A percentile compares a stretch with the other conserved stretches of the same genome.
Evolutionary conservation across 441 rosid genomes (phyloP).

Genomic region (Pelargonium citronellum): DNA sequence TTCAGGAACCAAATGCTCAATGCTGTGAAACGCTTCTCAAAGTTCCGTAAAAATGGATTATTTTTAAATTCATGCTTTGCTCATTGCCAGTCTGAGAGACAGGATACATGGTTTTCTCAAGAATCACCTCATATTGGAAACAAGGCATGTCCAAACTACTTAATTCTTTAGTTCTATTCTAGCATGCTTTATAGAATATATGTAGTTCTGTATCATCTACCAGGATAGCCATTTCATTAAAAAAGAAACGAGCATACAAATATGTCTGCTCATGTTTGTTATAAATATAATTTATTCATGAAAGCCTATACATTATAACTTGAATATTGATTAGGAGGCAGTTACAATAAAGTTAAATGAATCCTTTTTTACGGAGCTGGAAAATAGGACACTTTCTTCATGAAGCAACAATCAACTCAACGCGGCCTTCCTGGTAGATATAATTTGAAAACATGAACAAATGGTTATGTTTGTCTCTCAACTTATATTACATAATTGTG

Average conservation of each 20-base stretch:
- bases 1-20: constrained; percentile 31
- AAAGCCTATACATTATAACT: not conserved
- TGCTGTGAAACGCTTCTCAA: constrained; percentile 22
- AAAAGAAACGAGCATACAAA: not conserved
- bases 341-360: too few species aligned
- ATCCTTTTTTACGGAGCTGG: too few species aligned
- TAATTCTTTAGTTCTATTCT: not conserved
- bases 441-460: not conserved
- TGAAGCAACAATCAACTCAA: too few species aligned
- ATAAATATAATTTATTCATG: not conserved
- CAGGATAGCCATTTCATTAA: not conserved
- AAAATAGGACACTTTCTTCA: too few species aligned
- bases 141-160: constrained; percentile 20
- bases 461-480: not conserved
- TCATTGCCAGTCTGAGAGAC: constrained; percentile 35
- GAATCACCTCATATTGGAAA: constrained; percentile 27
- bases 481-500: not conserved
- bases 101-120: constrained; percentile 31
- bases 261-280: not conserved
- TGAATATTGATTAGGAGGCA: not conserved
- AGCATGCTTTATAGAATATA: not conserved
- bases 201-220: not conserved
- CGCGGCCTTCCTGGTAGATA: too few species aligned
- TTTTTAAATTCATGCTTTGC: constrained; percentile 34
- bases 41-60: constrained; percentile 22